Base-by-base conservation (phyloP, 805 yeast genomes). In the Candida broadrunensis region DNA sequence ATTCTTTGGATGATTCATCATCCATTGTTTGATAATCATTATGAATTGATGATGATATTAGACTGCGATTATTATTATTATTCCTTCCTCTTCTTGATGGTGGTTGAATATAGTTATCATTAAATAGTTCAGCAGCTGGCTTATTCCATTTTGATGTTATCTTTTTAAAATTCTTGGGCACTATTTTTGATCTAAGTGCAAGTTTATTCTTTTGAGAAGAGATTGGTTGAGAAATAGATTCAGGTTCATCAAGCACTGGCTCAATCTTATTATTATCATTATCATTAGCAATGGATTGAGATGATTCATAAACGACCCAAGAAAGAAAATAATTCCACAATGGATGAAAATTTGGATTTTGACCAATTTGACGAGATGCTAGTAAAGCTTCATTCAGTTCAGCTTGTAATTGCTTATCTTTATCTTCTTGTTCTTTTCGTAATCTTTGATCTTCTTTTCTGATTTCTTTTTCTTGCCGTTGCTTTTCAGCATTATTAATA, bases 281-380 rank as follows among this genome's bases (percentile, higher is more conserved):
- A 11, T 8, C 5, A 25, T 8, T 25, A 13, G 14, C 5, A 8
- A 13, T 7, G 5, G 29, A 13, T 11, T 8, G 14, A 9, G 29
- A 8, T 16, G 35, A 15, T 4, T 61, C 56, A 45, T 66, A 66
- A 3, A 57, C 65, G 2, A 68, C 41, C 67, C 68, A 65, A 8
- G 71, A 63, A 17, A 68, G 52, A 14, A 67, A 23, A 42, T 60
- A 62, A 37, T 58, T 60, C 74, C 74, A 69, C 9, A 54, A 40
- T 3, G 72, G 72, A 39, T 59, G 59, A 39, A 65, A 67, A 13
- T 62, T 46, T 5, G 34, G 37, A 17, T 41, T 37, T 12, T 27
- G 24, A 20, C 32, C 36, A 19, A 29, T 26, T 5, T 60, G 58
- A 24, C 49, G 44, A 12, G 50, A 49, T 47, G 49, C 39, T 40